Evolutionary conservation across 345 rosid species (phyloP).

Genomic region (Eucalyptus erythrocorys): DNA sequence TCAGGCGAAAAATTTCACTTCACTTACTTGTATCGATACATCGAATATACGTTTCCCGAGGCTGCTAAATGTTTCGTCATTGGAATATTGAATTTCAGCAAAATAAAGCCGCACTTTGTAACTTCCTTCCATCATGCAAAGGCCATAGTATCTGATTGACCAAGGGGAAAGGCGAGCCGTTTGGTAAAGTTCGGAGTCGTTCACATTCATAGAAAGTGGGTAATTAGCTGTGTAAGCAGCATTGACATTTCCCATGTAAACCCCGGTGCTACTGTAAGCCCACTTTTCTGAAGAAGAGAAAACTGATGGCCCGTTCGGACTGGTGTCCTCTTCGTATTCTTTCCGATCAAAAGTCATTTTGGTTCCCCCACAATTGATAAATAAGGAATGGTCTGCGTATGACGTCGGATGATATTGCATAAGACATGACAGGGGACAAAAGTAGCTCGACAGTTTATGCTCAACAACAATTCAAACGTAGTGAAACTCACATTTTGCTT

Average conservation of each 20-base stretch:
- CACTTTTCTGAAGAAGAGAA: conserved; percentile 27
- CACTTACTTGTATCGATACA: conserved; percentile 57
- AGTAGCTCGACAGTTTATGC: neutral
- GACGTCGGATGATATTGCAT: neutral
- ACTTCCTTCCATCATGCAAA: conserved; percentile 45
- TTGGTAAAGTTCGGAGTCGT: conserved; percentile 19
- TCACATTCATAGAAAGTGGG: conserved; percentile 13
- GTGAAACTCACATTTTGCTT: conserved; percentile 33
- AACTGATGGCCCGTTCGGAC: conserved; percentile 12
- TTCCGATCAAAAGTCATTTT: neutral
- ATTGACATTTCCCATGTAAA: neutral
- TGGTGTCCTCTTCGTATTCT: conserved; percentile 38
- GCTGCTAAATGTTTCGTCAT: conserved; percentile 42
- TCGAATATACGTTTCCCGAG: conserved; percentile 64
- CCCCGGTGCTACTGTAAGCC: conserved; percentile 78
- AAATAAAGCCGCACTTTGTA: conserved; percentile 69
- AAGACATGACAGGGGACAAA: neutral
- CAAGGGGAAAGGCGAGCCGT: conserved; percentile 63
- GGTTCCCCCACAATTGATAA: conserved; percentile 72
- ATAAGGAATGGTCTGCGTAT: conserved; percentile 48
- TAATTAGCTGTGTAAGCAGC: conserved; percentile 7
- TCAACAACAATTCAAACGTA: neutral
- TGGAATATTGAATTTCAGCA: conserved; percentile 71
- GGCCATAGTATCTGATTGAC: conserved; percentile 76
- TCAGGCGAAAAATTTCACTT: neutral